Evolutionary conservation across 805 yeast species (phyloP), one percentile per base, ranked within the genome.

Genomic region (Lachancea mirantina): DNA sequence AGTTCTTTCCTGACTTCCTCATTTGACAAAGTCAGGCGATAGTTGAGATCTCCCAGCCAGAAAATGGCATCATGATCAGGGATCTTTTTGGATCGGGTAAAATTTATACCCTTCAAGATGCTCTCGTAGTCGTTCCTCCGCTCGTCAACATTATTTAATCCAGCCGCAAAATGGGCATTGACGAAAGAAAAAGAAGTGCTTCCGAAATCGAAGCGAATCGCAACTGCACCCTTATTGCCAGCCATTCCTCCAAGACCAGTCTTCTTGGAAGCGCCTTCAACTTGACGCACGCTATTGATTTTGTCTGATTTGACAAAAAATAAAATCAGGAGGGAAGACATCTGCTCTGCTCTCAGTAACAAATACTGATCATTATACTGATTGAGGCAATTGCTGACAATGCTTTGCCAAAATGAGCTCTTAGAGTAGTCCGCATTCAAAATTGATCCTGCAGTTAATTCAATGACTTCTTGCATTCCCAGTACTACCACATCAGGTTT

Each of bases 181-280:
- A 92, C 71, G 50, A 87, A 74, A 42, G 94, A 87, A 49, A 87
- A 79, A 2, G 81, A 67, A 0, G 95, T 80, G 19, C 76, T 71
- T 1, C 92, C 92, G 56, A 72, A 84, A 31, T 80, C 74, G 59
- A 89, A 83, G 40, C 96, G 70, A 10, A 92, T 84, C 0, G 95
- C 96, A 39, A 88, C 94, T 4, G 94, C 96, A 27, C 98, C 98
- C 57, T 89, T 89, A 55, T 92, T 89, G 11, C 96, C 98, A 0
- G 97, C 76, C 63, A 92, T 89, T 27, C 98, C 98, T 23, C 96
- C 96, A 34, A 92, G 64, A 0, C 97, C 98, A 0, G 97, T 89
- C 58, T 89, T 89, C 49, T 88, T 89, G 8, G 83, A 72, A n/a
- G 88, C 72, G n/a, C 96, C 96, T 45, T 87, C 88, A 4, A 92